Base-by-base conservation (phyloP, 192 early-diverging fungal genomes). In the Helicostylum pulchrum region DNA sequence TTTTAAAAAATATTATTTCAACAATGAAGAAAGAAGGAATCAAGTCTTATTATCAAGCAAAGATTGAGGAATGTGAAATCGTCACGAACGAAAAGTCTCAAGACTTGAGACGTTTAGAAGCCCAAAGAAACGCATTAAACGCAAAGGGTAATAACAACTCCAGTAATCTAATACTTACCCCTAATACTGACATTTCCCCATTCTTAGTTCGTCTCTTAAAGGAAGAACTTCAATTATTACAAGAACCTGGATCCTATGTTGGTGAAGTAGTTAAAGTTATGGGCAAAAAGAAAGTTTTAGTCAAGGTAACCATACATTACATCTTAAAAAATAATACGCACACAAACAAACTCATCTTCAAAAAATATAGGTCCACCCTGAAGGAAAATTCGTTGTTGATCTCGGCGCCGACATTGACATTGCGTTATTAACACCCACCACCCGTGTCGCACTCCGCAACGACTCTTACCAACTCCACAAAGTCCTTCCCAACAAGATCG, bases 221-320 rank as follows among this genome's bases (percentile, higher is more conserved):
- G 50, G 97, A 99, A 67, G 97, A 99, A 73, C 83, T 99, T 21
- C 92, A 95, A 67, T 82, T 99, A 60, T 83, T 99, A 11, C 97
- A 99, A 75, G 97, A 99, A 68, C 94, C 94, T 26, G 94, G 94
- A 8, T 90, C 91, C 17, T 94, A 92, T 74, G 93, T 97, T 47
- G 97, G 92, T 62, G 97, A 99, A 78, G 95, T 99, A 8, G 90
- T 97, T 32, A 99, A 99, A 74, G 79, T 97, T 36, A 99, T 99
- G 88, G 97, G 95, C 70, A 97, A 97, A 84, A 95, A 93, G 61
- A 96, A 97, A 77, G 91, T 90, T 21, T 80, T 91, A 4, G 87
- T 94, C 58, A 93, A 92, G 85, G 81, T 81, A 78, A 26, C 26
- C 2, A 2, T 2, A 26, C 26, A 26, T 26, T 26, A 26, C 54